Evolutionary conservation across 257 asterid genomes (phyloP).

Genomic region (Eucommia ulmoides): DNA sequence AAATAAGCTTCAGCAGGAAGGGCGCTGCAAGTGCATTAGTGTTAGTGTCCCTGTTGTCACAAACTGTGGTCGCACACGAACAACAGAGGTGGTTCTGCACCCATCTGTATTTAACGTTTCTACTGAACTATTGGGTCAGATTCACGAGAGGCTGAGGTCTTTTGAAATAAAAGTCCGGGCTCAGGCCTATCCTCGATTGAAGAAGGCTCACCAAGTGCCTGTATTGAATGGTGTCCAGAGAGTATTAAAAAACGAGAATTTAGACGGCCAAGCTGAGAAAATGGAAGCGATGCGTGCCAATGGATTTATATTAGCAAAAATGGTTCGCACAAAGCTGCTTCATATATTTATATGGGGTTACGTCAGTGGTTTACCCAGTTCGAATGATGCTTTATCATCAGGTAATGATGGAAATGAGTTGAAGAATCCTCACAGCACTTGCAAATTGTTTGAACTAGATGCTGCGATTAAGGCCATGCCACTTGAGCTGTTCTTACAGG

Average conservation of each 20-base stretch:
- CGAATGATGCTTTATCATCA: conserved; percentile 41
- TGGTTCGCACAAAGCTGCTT: conserved; percentile 80
- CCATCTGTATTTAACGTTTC: conserved; percentile 46
- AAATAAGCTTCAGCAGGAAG: conserved; percentile 77
- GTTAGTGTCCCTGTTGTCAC: conserved; percentile 66
- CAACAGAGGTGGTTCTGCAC: conserved; percentile 69
- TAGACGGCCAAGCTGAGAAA: conserved; percentile 38
- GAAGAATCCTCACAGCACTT: conserved; percentile 70
- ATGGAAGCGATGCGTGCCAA: conserved; percentile 60
- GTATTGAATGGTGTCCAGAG: conserved; percentile 57
- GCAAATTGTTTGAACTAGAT: conserved; percentile 52
- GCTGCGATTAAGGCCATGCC: conserved; percentile 69
- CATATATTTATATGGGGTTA: conserved; percentile 75
- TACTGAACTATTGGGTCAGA: conserved; percentile 50
- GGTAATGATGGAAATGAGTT: conserved; percentile 32
- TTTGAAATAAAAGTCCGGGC: conserved; percentile 56
- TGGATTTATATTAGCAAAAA: conserved; percentile 70
- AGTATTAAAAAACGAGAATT: conserved; percentile 28
- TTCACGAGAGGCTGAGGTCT: conserved; percentile 66
- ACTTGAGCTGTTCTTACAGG: conserved; percentile 74
- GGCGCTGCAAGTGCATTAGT: conserved; percentile 60
- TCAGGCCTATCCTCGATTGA: conserved; percentile 31
- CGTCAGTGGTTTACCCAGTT: conserved; percentile 35
- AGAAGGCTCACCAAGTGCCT: conserved; percentile 41
- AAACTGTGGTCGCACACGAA: conserved; percentile 59